Evolutionary conservation across 305 asterid genomes (phyloP).

Genomic region (Fraxinus platypoda): DNA sequence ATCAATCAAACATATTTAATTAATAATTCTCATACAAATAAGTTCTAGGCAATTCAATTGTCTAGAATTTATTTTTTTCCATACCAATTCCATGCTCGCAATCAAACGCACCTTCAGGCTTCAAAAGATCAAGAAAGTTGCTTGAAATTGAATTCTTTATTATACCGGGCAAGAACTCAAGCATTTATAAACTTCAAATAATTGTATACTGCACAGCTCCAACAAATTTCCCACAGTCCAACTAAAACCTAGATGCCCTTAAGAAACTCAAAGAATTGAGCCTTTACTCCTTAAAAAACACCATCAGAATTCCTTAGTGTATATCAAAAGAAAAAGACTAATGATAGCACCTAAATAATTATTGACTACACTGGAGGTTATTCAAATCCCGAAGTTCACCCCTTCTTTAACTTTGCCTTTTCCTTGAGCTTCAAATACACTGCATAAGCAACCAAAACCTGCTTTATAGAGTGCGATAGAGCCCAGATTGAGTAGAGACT

Average conservation of each 20-base stretch:
- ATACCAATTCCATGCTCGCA: background rate
- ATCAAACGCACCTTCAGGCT: background rate
- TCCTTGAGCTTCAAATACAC: conserved; percentile 1
- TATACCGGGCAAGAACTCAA: background rate
- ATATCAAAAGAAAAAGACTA: background rate
- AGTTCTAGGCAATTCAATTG: too few relatives aligned
- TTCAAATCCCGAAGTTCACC: background rate
- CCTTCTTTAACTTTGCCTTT: background rate
- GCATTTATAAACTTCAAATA: background rate
- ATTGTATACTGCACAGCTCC: background rate
- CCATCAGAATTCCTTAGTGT: background rate
- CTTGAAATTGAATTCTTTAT: background rate
- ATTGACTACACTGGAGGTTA: background rate
- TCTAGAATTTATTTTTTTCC: too few relatives aligned
- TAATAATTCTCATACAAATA: background rate
- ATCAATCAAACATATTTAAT: background rate
- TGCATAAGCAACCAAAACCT: background rate
- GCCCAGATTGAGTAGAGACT: background rate
- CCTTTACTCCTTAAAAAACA: background rate
- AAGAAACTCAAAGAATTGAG: background rate
- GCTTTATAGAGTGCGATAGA: background rate
- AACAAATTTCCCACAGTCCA: background rate
- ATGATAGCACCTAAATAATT: background rate
- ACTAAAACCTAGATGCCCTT: background rate
- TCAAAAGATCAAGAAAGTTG: background rate